Evolutionary conservation across 2,329 filamentous ascomycete species (phyloP), one percentile per base, ranked within the genome.

Genomic region (Metarhizium rileyi): DNA sequence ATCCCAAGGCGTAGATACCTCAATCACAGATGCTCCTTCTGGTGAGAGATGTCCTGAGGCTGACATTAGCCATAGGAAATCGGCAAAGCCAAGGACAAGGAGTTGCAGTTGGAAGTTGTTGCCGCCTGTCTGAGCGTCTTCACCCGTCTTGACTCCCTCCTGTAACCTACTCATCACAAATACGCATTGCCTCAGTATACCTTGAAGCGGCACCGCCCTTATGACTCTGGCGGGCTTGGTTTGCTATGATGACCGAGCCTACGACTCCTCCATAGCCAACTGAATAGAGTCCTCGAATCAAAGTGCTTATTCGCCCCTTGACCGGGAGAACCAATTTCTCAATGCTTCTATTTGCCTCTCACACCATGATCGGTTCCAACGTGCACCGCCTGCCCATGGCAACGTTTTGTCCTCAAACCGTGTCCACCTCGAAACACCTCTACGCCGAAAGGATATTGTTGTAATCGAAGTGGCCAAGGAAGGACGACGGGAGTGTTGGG

Each of bases 121-220:
- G 90, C 93, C 47, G 93, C 93, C 58, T 97, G 93, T 69, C 73
- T 98, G 68, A 95, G 87, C 72, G 93, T 98, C 62, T 98, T 98
- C 69, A 98, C 93, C 56, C 83, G 91, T 65, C 86, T 98, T 62
- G 93, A 98, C 73, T 97, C 93, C 47, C 77, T 98, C 54, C 83
- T 98, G 66, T 98, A 80, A 72, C 53, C 47, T 33, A 36, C 16
- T 30, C 28, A 22, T 3, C 30, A 36, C 26, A 8, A 30, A 20
- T 30, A 30, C 18, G 38, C 26, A 20, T 38, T 25, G 36, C 35
- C 16, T 30, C 36, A 36, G 25, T 25, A 14, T 25, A 23, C n/a
- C 38, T 9, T 14, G 22, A 25, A 25, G 38, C 22, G 25, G 16
- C 9, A 26, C 10, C 38, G 22, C 38, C 38, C 18, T 42, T 42